phyloP scores from a whole-genome alignment of 208 protist genomes.

The Crithidia thermophila region DNA sequence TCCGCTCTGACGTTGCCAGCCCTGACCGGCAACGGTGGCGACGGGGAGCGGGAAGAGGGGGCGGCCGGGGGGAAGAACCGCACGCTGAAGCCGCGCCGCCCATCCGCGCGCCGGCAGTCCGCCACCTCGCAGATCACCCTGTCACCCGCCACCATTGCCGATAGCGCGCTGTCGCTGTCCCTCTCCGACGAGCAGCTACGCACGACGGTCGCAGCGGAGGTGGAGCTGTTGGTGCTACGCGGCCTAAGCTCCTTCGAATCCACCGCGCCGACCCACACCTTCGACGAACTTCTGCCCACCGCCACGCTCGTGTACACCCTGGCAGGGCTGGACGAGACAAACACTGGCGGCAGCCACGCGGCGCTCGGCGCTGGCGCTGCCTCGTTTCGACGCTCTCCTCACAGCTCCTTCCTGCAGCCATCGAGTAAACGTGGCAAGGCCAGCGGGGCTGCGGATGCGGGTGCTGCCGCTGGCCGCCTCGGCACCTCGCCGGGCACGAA shows the following conservation, averaged over 20 bases:
- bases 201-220: conserved; percentile 35
- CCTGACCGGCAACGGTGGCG: background rate
- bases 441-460: too few species aligned
- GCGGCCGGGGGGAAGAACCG: background rate
- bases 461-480: conserved; percentile 1
- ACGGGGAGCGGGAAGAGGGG: background rate
- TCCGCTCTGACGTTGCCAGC: background rate
- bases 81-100: background rate
- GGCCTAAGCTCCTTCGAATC: conserved; percentile 43
- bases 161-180: background rate
- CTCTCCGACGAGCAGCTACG: conserved; percentile 21
- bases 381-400: background rate
- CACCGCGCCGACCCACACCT: conserved; percentile 22
- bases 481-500: background rate
- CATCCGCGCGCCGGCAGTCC: background rate
- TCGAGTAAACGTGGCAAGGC: too few species aligned
- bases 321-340: conserved; percentile 1
- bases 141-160: background rate
- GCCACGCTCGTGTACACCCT: conserved; percentile 21
- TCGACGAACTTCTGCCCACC: conserved; percentile 31
- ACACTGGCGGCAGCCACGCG: background rate
- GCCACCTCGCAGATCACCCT: conserved; percentile 4
- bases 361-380: background rate
- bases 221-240: conserved; percentile 44
- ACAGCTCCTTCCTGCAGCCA: background rate